A percentile compares a stretch with the other conserved stretches of the same genome.
Evolutionary conservation across 192 early-diverging fungal species (phyloP).

Genomic region (Podochytrium sp.): DNA sequence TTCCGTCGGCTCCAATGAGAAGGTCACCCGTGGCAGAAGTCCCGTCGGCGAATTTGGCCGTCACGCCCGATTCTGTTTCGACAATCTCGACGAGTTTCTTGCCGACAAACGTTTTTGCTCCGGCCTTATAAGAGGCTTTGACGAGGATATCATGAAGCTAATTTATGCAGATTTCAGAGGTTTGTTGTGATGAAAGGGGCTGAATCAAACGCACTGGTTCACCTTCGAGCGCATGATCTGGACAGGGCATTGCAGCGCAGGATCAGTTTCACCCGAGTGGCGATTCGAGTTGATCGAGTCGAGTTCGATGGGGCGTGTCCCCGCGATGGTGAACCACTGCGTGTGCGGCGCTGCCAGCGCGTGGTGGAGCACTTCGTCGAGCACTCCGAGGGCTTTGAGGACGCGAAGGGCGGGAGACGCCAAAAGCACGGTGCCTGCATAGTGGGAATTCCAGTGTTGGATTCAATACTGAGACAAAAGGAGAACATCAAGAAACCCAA

Average conservation of each 20-base stretch:
- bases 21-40: background rate
- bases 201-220: too few species aligned
- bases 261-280: background rate
- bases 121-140: too few species aligned
- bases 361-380: conserved; percentile 5
- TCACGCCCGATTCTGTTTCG: too few species aligned
- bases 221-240: background rate
- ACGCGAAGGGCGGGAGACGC: conserved; percentile 16
- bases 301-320: background rate
- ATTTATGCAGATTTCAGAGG: too few species aligned
- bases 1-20: conserved; percentile 29
- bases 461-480: too few species aligned
- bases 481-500: too few species aligned
- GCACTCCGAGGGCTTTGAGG: conserved; percentile 20
- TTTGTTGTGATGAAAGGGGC: too few species aligned
- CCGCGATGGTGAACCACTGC: background rate
- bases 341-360: background rate
- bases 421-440: conserved; percentile 15
- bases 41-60: conserved; percentile 26
- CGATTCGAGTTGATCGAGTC: background rate
- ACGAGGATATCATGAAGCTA: too few species aligned
- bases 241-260: background rate
- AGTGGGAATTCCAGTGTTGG: too few species aligned
- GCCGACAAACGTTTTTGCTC: too few species aligned
- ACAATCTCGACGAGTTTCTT: too few species aligned